These are phyloP conservation scores for Coix lacrymajobi DNA, from an alignment of 176 grass and related monocot species.

Conservation along the genomic window DNA sequence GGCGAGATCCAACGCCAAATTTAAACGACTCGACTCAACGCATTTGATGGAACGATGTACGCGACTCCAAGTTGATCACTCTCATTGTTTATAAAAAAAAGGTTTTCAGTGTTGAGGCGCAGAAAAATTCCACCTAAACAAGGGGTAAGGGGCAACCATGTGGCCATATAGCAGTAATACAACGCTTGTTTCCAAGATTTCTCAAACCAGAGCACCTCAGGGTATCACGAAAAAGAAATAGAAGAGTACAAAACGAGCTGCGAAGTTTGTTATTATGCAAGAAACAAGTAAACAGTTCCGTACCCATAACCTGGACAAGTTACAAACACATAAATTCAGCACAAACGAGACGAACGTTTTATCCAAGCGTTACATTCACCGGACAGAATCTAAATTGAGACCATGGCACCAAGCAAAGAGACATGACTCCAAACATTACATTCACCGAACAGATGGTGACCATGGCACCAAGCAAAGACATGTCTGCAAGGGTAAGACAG, in stretches of 20 bases:
- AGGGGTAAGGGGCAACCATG: background rate
- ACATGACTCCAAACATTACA: too few relatives aligned
- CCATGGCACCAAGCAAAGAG: background rate
- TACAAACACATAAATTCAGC: background rate
- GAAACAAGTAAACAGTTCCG: background rate
- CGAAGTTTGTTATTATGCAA: background rate
- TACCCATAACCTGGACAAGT: background rate
- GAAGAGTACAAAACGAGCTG: background rate
- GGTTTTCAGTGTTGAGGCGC: too few relatives aligned
- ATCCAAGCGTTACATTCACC: conserved; percentile 6
- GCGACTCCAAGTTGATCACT: background rate
- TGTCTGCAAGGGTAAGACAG: conserved; percentile 13
- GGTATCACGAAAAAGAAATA: background rate
- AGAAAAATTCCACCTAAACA: background rate
- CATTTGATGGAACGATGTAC: background rate
- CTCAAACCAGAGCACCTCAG: background rate
- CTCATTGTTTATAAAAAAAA: background rate
- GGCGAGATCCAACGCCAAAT: background rate
- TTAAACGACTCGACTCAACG: too few relatives aligned
- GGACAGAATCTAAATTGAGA: conserved; percentile 5
- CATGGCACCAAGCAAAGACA: background rate
- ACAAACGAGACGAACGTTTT: background rate
- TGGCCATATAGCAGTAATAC: background rate
- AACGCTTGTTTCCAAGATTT: background rate
- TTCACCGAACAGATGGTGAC: background rate